phyloP scores from a whole-genome alignment of 306 rosid species.

The Trichosanthes cucumerina region DNA sequence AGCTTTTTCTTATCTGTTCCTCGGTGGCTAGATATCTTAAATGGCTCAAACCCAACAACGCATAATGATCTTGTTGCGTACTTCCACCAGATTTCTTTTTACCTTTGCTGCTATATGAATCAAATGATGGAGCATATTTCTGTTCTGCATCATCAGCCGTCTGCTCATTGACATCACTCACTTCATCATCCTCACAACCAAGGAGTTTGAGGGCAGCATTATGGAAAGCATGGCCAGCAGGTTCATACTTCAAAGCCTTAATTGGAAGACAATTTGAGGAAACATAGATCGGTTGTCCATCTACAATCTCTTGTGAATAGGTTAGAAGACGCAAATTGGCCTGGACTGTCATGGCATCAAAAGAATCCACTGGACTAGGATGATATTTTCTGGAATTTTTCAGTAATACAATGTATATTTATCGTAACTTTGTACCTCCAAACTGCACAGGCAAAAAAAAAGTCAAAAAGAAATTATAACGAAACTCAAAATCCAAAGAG shows the following conservation, averaged over 20 bases:
- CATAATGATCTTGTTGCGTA: slow-evolving; percentile 91
- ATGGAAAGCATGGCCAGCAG: slow-evolving; percentile 91
- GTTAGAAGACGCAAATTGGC: slow-evolving; percentile 36
- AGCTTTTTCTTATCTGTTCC: slow-evolving; percentile 84
- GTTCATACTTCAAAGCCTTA: slow-evolving; percentile 59
- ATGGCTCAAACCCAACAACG: slow-evolving; percentile 77
- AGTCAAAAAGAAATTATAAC: neutral
- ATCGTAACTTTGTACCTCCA: neutral
- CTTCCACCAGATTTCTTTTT: slow-evolving; percentile 80
- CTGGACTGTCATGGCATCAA: slow-evolving; percentile 35
- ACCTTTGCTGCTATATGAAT: slow-evolving; percentile 80
- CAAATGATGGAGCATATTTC: slow-evolving; percentile 45
- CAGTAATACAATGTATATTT: neutral
- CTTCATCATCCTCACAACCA: slow-evolving; percentile 47
- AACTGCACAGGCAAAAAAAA: slow-evolving; percentile 1
- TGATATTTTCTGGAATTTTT: neutral
- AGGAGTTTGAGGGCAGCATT: slow-evolving; percentile 57
- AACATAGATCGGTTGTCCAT: slow-evolving; percentile 71
- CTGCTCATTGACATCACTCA: slow-evolving; percentile 28
- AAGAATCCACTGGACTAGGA: slow-evolving; percentile 8
- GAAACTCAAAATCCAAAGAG: neutral
- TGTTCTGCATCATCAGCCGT: slow-evolving; percentile 53
- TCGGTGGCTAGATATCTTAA: slow-evolving; percentile 91
- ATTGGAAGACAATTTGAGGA: slow-evolving; percentile 75
- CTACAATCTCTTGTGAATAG: slow-evolving; percentile 62